Evolutionary conservation across 257 asterid genomes (phyloP).

Genomic region (Plantago major): DNA sequence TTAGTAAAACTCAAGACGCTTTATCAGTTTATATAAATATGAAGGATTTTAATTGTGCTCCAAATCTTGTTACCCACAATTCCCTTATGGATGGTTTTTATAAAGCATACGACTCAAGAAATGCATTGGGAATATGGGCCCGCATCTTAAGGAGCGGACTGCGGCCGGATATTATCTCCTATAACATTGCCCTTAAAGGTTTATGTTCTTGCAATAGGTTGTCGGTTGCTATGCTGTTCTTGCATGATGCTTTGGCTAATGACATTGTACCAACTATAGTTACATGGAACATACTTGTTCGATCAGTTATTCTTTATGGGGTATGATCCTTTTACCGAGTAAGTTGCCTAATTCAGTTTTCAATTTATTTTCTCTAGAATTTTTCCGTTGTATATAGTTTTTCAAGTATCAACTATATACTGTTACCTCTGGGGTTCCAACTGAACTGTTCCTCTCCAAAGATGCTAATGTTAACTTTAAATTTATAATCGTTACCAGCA

Average conservation of each 20-base stretch:
- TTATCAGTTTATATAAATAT: constrained; percentile 58
- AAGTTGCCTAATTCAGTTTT: constrained; percentile 1
- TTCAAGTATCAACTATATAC: constrained; percentile 15
- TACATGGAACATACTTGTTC: constrained; percentile 90
- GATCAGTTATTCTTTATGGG: constrained; percentile 60
- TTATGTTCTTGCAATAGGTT: constrained; percentile 72
- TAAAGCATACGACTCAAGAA: constrained; percentile 55
- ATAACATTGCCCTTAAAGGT: constrained; percentile 83
- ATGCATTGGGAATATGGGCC: constrained; percentile 74
- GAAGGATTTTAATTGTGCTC: constrained; percentile 49
- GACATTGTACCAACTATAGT: constrained; percentile 58
- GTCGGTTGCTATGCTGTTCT: constrained; percentile 50
- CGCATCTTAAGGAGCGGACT: constrained; percentile 64
- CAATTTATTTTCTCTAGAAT: background rate
- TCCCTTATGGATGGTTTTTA: constrained; percentile 92
- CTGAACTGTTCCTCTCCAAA: background rate
- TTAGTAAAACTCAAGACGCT: constrained; percentile 50
- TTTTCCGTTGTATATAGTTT: constrained; percentile 8
- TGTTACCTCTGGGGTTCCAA: background rate
- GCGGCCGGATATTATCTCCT: constrained; percentile 77
- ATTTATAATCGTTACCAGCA: background rate
- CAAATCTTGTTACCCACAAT: constrained; percentile 76
- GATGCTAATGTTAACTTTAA: background rate
- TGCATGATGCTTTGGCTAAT: constrained; percentile 57
- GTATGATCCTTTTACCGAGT: constrained; percentile 24